phyloP scores from a whole-genome alignment of 345 rosid genomes.

The Melaleuca quinquenervia region DNA sequence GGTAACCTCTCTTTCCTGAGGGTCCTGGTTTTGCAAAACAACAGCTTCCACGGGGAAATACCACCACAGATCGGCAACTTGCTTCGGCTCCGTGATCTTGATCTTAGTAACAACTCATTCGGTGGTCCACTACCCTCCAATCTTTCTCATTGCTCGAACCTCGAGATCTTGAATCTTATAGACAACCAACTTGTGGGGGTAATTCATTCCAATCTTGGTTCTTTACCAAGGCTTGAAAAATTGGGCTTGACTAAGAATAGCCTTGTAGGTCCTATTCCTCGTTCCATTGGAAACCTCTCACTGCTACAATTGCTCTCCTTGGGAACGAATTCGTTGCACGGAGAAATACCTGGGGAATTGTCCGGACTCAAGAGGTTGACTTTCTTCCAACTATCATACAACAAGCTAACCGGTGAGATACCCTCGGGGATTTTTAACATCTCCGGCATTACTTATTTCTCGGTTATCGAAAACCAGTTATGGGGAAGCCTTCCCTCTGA shows the following conservation, averaged over 20 bases:
- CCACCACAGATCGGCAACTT: neutral
- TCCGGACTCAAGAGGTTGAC: neutral
- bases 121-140: neutral
- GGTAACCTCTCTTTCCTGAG: neutral
- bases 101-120: neutral
- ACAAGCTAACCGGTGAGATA: neutral
- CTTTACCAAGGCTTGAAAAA: rapidly evolving
- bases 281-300: neutral
- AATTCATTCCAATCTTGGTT: neutral
- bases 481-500: rapidly evolving
- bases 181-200: neutral
- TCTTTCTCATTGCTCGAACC: neutral
- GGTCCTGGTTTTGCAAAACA: neutral
- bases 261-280: neutral
- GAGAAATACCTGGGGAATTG: neutral
- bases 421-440: neutral
- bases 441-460: rapidly evolving
- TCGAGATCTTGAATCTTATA: rapidly evolving
- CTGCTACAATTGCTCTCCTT: neutral
- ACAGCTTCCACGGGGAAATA: neutral
- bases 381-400: rapidly evolving
- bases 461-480: neutral
- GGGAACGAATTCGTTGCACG: neutral
- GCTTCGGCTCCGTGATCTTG: neutral
- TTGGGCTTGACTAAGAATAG: neutral